Conservation (phyloP, 1,284 basidiomycete genomes). For the Hemileia vastatrix region DNA sequence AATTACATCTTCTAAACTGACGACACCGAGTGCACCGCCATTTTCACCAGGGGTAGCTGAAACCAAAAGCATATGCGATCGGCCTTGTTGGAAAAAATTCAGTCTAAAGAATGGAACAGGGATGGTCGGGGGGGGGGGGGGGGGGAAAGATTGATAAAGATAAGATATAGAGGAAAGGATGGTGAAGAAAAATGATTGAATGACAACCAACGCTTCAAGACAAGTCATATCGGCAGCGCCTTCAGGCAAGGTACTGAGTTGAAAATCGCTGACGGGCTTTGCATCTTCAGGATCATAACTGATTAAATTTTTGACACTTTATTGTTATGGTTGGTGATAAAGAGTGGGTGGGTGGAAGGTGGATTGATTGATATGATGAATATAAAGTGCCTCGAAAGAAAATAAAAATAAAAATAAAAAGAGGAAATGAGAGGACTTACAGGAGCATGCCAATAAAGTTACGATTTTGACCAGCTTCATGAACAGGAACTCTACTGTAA, state of each 20-base stretch:
- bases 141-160: background rate
- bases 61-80: slow-evolving; percentile 81
- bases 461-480: slow-evolving; percentile 62
- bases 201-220: slow-evolving; percentile 56
- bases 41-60: slow-evolving; percentile 68
- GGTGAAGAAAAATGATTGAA: slow-evolving; percentile 39
- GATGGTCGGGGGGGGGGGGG: background rate
- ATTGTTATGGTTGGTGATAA: background rate
- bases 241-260: slow-evolving; percentile 67
- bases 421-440: background rate
- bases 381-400: background rate
- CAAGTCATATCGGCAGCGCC: slow-evolving; percentile 74
- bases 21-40: slow-evolving; percentile 69
- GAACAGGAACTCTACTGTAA: slow-evolving; percentile 87
- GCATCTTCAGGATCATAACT: slow-evolving; percentile 76
- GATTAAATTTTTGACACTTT: slow-evolving; percentile 50
- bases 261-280: slow-evolving; percentile 63
- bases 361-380: background rate
- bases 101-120: slow-evolving; percentile 23
- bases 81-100: slow-evolving; percentile 66
- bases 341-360: background rate
- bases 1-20: slow-evolving; percentile 49
- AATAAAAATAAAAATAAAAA: background rate
- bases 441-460: slow-evolving; percentile 80
- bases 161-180: background rate